phyloP scores from a whole-genome alignment of 768 basidiomycete species.

The Rhizopogon vesiculosus region DNA sequence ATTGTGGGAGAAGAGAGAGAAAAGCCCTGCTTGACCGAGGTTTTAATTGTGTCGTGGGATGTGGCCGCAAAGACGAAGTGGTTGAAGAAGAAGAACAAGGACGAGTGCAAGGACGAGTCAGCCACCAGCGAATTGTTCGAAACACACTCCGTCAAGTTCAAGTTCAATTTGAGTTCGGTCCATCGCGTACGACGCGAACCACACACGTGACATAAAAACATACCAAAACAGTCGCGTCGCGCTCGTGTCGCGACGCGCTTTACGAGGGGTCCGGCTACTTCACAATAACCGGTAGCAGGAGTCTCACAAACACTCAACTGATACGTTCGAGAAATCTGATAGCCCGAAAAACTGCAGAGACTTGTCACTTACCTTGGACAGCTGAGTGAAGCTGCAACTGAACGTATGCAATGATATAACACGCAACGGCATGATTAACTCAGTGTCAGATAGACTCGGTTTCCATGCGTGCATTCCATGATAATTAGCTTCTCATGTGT shows the following conservation, averaged over 20 bases:
- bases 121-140: constrained; percentile 24
- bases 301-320: too few species aligned
- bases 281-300: too few species aligned
- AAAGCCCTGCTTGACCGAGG: constrained; percentile 19
- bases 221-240: constrained; percentile 32
- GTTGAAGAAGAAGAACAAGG: constrained; percentile 13
- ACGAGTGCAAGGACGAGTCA: constrained; percentile 25
- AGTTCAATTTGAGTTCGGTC: constrained; percentile 21
- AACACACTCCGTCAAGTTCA: constrained; percentile 14
- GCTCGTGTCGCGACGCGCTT: constrained; percentile 10
- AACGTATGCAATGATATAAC: too few species aligned
- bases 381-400: too few species aligned
- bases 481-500: too few species aligned
- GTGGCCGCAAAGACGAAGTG: constrained; percentile 13
- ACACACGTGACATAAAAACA: constrained; percentile 35
- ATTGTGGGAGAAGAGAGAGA: constrained; percentile 30
- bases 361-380: too few species aligned
- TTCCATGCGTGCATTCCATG: too few species aligned
- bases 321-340: too few species aligned
- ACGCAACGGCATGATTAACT: too few species aligned
- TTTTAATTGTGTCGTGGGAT: constrained; percentile 18
- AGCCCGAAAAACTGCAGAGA: too few species aligned
- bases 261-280: too few species aligned
- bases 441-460: too few species aligned
- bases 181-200: constrained; percentile 32